phyloP scores from a whole-genome alignment of 176 grass and related monocot genomes.

The Triticum timopheevii region DNA sequence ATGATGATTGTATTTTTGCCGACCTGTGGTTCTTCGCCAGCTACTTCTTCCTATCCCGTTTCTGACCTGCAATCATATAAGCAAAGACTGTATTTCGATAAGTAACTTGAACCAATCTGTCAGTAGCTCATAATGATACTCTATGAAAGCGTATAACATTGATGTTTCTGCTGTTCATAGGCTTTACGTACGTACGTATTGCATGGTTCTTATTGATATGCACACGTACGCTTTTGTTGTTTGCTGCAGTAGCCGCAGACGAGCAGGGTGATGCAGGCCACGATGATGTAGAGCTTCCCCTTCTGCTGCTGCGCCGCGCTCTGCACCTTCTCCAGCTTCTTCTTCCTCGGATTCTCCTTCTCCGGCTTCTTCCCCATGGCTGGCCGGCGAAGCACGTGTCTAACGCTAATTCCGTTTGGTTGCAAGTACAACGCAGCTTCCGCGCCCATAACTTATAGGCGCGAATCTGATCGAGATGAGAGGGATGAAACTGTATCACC shows the following conservation, averaged over 20 bases:
- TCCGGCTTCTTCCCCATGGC: slow-evolving; percentile 17
- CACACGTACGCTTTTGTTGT: neutral
- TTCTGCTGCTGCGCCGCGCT: slow-evolving; percentile 31
- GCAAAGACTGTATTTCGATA: neutral
- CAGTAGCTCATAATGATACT: neutral
- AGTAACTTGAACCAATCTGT: neutral
- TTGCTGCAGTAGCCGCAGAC: neutral
- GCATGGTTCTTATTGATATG: neutral
- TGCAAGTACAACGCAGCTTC: neutral
- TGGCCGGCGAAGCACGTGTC: neutral
- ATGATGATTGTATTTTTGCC: neutral
- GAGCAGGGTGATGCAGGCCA: neutral
- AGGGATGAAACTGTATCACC: neutral
- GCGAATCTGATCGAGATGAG: neutral
- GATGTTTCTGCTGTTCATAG: neutral
- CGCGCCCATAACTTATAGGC: neutral
- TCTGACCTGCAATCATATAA: neutral
- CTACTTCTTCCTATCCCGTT: neutral
- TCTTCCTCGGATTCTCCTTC: neutral
- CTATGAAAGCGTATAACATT: neutral
- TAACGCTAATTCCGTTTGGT: neutral
- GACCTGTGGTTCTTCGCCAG: neutral
- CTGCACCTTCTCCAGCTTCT: slow-evolving; percentile 21
- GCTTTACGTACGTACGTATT: neutral
- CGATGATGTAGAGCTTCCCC: slow-evolving; percentile 25